These are phyloP conservation scores for Physcomitrium patens DNA, from an alignment of 225 moss, liverwort and hornwort genomes.

Conservation along the genomic window DNA sequence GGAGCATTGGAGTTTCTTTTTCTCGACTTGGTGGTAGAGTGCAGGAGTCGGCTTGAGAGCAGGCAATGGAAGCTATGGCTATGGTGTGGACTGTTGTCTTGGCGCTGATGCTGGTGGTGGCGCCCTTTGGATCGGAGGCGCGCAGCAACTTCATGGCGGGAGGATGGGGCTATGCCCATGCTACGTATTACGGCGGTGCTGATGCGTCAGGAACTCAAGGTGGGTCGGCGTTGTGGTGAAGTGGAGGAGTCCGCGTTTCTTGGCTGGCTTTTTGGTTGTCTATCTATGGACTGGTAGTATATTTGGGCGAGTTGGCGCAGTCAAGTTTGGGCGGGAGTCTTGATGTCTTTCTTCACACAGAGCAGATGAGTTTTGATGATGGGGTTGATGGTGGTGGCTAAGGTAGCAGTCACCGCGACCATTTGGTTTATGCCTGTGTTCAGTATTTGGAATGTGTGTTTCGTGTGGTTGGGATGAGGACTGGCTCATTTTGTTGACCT, in stretches of 20 bases:
- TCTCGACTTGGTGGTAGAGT: too few relatives aligned
- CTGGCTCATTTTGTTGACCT: too few relatives aligned
- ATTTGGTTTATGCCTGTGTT: too few relatives aligned
- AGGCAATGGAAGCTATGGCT: background rate
- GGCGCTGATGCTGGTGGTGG: background rate
- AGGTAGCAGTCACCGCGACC: too few relatives aligned
- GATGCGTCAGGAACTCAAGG: conserved; percentile 40
- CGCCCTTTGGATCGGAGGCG: background rate
- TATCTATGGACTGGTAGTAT: background rate
- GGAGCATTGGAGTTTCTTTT: too few relatives aligned
- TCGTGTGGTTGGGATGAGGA: background rate
- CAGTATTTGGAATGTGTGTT: background rate
- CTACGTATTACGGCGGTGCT: conserved; percentile 35
- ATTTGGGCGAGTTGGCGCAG: background rate
- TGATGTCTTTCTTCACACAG: too few relatives aligned
- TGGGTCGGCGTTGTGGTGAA: conserved; percentile 2
- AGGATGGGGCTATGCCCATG: conserved; percentile 24
- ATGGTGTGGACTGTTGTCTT: background rate
- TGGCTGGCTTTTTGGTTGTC: background rate
- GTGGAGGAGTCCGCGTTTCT: background rate
- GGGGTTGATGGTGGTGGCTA: too few relatives aligned
- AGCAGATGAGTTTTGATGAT: too few relatives aligned
- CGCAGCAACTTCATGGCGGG: conserved; percentile 20
- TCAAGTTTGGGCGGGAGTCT: background rate
- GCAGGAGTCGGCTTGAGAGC: too few relatives aligned